These are phyloP conservation scores for Ilex aquifolium DNA, from an alignment of 257 asterid species.

Conservation along the genomic window DNA sequence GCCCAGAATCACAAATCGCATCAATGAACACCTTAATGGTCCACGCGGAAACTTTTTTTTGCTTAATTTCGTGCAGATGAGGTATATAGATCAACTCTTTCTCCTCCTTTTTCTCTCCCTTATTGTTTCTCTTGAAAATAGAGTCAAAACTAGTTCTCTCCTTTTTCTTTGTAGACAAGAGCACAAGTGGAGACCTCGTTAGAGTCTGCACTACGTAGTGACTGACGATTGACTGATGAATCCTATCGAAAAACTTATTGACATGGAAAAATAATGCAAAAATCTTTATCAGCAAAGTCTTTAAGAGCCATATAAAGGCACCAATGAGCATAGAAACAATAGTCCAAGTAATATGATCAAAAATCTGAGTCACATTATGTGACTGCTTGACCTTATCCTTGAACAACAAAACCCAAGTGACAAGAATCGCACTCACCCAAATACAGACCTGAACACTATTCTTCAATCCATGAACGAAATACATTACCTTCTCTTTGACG, in stretches of 20 bases:
- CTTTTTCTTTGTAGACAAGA: conserved; percentile 45
- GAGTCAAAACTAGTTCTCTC: conserved; percentile 44
- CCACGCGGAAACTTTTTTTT: conserved; percentile 83
- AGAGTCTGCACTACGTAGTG: conserved; percentile 62
- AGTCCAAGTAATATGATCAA: conserved; percentile 54
- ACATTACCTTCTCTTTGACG: conserved; percentile 65
- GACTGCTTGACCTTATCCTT: conserved; percentile 37
- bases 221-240: conserved; percentile 67
- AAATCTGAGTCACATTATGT: conserved; percentile 18
- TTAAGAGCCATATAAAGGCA: conserved; percentile 68
- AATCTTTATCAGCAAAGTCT: conserved; percentile 65
- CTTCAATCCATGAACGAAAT: conserved; percentile 69
- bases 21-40: conserved; percentile 86
- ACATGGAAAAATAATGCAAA: conserved; percentile 81
- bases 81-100: conserved; percentile 49
- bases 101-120: conserved; percentile 49
- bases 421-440: conserved; percentile 62
- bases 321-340: conserved; percentile 55
- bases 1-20: conserved; percentile 62
- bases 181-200: conserved; percentile 72
- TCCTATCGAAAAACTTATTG: conserved; percentile 73
- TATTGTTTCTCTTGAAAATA: conserved; percentile 32
- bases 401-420: conserved; percentile 61
- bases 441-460: conserved; percentile 61
- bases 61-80: conserved; percentile 71